Evolutionary conservation across 495 filamentous ascomycete species (phyloP).

Genomic region (Rostrohypoxylon terebratum): DNA sequence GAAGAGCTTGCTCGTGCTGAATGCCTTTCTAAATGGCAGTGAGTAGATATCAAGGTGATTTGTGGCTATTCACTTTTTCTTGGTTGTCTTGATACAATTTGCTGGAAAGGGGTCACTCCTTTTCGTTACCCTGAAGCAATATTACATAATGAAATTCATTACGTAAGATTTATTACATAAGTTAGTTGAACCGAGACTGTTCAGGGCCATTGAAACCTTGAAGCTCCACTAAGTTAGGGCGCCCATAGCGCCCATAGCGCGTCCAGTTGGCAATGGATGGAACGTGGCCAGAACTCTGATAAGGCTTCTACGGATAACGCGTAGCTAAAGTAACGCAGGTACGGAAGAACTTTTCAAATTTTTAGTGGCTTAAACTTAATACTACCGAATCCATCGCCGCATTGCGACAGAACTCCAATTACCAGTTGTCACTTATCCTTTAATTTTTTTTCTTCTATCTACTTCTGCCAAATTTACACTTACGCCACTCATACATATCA

Average conservation of each 20-base stretch:
- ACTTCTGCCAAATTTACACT: neutral
- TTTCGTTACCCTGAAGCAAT: neutral
- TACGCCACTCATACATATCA: neutral
- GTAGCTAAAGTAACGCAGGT: neutral
- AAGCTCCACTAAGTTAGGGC: slow-evolving; percentile 5
- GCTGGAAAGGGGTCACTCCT: slow-evolving; percentile 6
- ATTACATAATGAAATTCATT: neutral
- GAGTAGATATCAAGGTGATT: neutral
- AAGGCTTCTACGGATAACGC: slow-evolving; percentile 6
- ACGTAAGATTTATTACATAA: neutral
- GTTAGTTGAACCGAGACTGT: neutral
- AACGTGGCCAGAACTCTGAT: slow-evolving; percentile 22
- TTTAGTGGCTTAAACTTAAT: slow-evolving; percentile 7
- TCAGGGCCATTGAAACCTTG: neutral
- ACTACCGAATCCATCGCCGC: slow-evolving; percentile 15
- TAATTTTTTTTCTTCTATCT: slow-evolving; percentile 11
- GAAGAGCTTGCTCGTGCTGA: too few species aligned
- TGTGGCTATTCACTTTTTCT: neutral
- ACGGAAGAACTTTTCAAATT: slow-evolving; percentile 15
- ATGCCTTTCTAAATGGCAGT: too few species aligned
- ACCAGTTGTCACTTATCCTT: neutral
- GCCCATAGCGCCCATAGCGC: neutral
- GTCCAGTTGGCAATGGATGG: neutral
- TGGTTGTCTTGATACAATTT: neutral
- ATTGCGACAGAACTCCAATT: slow-evolving; percentile 8